Base-by-base conservation (phyloP, 1,284 basidiomycete genomes). In the Moniliophthora roreri region DNA sequence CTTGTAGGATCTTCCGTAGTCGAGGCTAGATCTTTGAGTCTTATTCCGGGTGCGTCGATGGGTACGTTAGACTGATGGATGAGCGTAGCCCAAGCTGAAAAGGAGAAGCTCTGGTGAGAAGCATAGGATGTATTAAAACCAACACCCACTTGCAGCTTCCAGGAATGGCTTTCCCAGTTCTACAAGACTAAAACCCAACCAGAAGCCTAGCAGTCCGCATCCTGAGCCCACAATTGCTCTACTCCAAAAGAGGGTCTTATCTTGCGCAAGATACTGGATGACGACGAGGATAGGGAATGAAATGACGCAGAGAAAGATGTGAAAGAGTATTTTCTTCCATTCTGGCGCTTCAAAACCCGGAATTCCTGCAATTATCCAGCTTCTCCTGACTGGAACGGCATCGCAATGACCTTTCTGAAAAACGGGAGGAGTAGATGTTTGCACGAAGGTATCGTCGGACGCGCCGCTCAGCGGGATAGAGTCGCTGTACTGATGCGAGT, bases 81-180 rank as follows among this genome's bases (percentile, higher is more conserved):
- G 8, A 76, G 57, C 2, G 71, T 76, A 2, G 73, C 73, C 73
- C 75, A 76, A 4, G 70, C 74, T 75, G 38, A 26, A 54, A 42
- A 32, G 28, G 38, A 26, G 54, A 42, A 32, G 28, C 28, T 38
- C 36, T 20, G 44, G 18, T 45, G 46, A 4, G 50, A 42, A 34
- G 18, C 21, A 42, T 48, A 35, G 21, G 16, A 11, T 18, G 28
- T 49, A 34, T 16, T 13, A 26, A 16, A 1, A 49, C 47, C 37
- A 47, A 40, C 34, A 69, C 72, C 53, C 50, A 77, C 75, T 67
- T 20, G 69, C 63, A 52, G 75, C 71, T 54, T 75, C 74, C 34
- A 75, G 52, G 54, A 68, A 66, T 23, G 59, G 56, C 40, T 62
- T 66, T 18, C 60, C 69, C 13, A 73, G 52, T 11, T 52, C 52